Conservation (phyloP, 306 rosid species). For the Calophaca sinica region DNA sequence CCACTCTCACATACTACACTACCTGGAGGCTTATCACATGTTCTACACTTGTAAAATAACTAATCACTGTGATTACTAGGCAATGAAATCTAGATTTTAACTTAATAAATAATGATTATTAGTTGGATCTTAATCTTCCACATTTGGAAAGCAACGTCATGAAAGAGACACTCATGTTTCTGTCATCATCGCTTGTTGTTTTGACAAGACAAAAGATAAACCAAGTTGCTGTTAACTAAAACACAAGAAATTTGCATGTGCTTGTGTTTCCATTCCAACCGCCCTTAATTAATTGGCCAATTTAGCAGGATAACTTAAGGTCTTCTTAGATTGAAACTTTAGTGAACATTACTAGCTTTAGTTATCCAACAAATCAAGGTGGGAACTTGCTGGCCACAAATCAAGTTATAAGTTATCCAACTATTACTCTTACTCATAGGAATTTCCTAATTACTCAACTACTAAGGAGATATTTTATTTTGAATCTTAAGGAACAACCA, state of each 20-base stretch:
- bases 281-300: constrained; percentile 71
- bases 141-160: constrained; percentile 59
- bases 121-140: constrained; percentile 71
- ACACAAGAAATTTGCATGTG: constrained; percentile 81
- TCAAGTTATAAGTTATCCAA: constrained; percentile 42
- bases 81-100: constrained; percentile 35
- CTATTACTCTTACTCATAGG: not conserved
- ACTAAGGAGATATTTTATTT: constrained; percentile 6
- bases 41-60: constrained; percentile 40
- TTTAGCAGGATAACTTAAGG: constrained; percentile 59
- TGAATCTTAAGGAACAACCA: constrained; percentile 23
- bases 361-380: constrained; percentile 60
- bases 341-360: constrained; percentile 46
- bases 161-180: constrained; percentile 63
- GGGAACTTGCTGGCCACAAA: constrained; percentile 51
- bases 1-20: not conserved
- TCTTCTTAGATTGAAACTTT: constrained; percentile 61
- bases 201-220: constrained; percentile 66
- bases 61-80: constrained; percentile 23
- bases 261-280: constrained; percentile 72
- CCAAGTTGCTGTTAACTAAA: constrained; percentile 60
- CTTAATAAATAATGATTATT: constrained; percentile 51
- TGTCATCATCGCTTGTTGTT: constrained; percentile 60
- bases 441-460: constrained; percentile 38
- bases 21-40: constrained; percentile 8